Evolutionary conservation across 2,329 filamentous ascomycete genomes (phyloP).

Genomic region (Pestalotiopsis sp.): DNA sequence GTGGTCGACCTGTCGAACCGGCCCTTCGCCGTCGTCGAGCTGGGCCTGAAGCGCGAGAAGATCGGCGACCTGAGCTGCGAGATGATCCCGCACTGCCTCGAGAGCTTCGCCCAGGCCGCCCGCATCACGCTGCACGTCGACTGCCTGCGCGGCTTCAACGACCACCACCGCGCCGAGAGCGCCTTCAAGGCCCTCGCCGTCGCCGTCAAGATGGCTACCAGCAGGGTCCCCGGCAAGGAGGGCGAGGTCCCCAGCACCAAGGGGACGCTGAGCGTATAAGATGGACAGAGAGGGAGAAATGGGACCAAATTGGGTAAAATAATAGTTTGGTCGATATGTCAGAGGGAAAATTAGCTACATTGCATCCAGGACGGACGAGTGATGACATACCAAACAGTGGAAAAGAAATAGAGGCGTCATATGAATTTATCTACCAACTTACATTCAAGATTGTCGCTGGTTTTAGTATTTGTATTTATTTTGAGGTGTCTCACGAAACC

Average conservation of each 20-base stretch:
- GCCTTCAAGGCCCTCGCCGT: constrained; percentile 96
- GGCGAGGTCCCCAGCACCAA: constrained; percentile 96
- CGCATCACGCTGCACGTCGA: constrained; percentile 95
- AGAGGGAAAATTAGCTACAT: too few species aligned
- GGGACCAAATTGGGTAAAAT: too few species aligned
- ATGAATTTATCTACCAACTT: too few species aligned
- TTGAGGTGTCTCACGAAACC: too few species aligned
- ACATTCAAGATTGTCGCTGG: too few species aligned
- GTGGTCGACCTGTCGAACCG: constrained; percentile 95
- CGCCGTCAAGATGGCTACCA: constrained; percentile 78
- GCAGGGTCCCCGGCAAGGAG: constrained; percentile 76
- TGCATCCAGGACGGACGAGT: too few species aligned
- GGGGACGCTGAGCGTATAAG: constrained; percentile 74
- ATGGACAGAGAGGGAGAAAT: background rate
- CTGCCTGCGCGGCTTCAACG: constrained; percentile 86
- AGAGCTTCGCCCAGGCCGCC: constrained; percentile 90
- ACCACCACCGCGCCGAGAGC: constrained; percentile 94
- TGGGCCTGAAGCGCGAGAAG: constrained; percentile 88
- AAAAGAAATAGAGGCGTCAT: too few species aligned
- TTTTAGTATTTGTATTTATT: too few species aligned
- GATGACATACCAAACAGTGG: too few species aligned
- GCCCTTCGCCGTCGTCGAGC: constrained; percentile 80
- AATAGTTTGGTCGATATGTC: too few species aligned
- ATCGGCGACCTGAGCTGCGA: constrained; percentile 91
- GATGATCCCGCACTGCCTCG: constrained; percentile 95